Evolutionary conservation across 2,329 filamentous ascomycete species (phyloP), one percentile per base, ranked within the genome.

Genomic region (Verticillium isaacii): DNA sequence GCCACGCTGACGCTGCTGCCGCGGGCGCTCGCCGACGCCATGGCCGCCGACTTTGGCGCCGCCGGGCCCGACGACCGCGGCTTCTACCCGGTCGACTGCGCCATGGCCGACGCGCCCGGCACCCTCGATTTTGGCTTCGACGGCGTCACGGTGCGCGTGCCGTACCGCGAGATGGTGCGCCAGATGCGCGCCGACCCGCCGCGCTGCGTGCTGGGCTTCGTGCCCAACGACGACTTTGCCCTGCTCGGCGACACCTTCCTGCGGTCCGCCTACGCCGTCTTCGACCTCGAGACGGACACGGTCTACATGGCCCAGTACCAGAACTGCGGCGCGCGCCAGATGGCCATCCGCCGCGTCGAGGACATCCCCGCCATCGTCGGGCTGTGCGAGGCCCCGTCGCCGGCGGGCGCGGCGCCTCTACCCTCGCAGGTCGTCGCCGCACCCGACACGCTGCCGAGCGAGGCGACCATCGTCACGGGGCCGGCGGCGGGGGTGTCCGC

Each of bases 1-100:
- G 87, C 86, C 29, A 90, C 87, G 15, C 78, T 91, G 68, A 89
- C 85, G 58, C 84, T 91, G 60, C 78, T 92, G 1, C 89, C 89
- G 1, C 75, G 83, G 61, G 70, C 72, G 23, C 74, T 91, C 36
- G 82, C 82, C 52, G 68, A 74, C n/a, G 65, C 68, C 52, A 80
- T 87, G 36, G 81, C 80, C 23, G 68, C 72, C 25, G 80, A 83
- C 65, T 81, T 87, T 60, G 81, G 80, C 12, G 77, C 78, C 2
- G 62, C 70, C 0, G 68, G 68, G 1, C 67, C 74, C 57, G 77
- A 78, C 65, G 60, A 63, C 56, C 76, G 74, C 62, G 80, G 77
- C 62, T 83, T 80, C 71, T 84, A 77, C 69, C 66, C 66, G 2
- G 76, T 83, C 9, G 76, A 79, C 69, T 85, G 82, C 69, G 66